Conservation (phyloP, 495 filamentous ascomycete genomes). For the Hypoxylon perforatum region DNA sequence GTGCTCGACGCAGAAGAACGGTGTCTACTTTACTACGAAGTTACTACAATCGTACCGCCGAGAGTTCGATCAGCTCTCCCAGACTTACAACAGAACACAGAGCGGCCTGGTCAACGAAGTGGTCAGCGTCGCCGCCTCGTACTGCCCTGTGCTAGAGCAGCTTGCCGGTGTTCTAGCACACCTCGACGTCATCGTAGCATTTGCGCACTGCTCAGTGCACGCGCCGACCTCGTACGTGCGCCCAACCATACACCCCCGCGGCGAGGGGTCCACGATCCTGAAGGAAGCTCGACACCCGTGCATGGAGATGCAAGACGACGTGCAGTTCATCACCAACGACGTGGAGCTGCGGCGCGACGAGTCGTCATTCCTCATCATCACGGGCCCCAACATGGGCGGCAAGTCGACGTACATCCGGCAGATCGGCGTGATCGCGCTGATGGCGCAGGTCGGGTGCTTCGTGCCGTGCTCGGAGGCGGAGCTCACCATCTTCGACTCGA, state of each 20-base stretch:
- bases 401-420: conserved; percentile 99
- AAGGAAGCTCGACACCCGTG: conserved; percentile 96
- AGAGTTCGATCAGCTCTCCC: conserved; percentile 93
- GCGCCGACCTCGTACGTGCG: conserved; percentile 91
- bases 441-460: conserved; percentile 98
- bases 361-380: conserved; percentile 96
- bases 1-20: conserved; percentile 98
- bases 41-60: conserved; percentile 83
- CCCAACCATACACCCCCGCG: conserved; percentile 90
- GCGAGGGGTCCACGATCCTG: conserved; percentile 88
- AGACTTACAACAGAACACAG: conserved; percentile 96
- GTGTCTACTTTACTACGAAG: conserved; percentile 95
- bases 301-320: conserved; percentile 99
- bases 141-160: conserved; percentile 91
- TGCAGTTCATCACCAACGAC: conserved; percentile 98
- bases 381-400: conserved; percentile 98
- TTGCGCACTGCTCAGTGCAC: conserved; percentile 93
- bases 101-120: conserved; percentile 92
- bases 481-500: conserved; percentile 96
- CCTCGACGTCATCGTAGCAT: conserved; percentile 94
- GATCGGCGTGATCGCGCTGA: conserved; percentile 95
- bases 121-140: conserved; percentile 91
- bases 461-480: conserved; percentile 92
- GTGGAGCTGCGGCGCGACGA: conserved; percentile 82
- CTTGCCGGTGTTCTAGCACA: conserved; percentile 91